Conservation (phyloP, 1,284 basidiomycete species). For the Phellopilus nigrolimitatus region DNA sequence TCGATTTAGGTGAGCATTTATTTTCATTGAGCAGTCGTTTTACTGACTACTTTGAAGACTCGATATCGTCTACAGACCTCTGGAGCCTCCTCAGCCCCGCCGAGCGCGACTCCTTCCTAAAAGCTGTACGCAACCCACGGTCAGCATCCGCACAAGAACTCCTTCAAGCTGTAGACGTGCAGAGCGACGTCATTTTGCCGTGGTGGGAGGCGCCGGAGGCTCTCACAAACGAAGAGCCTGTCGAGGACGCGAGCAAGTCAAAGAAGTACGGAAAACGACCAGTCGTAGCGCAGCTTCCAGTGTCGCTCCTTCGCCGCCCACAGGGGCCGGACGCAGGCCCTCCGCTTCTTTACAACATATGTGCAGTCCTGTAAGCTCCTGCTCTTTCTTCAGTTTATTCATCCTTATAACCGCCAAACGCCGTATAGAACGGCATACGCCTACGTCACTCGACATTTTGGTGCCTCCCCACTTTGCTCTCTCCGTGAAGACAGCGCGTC, state of each 20-base stretch:
- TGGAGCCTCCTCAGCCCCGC: slow-evolving; percentile 55
- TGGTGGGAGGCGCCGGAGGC: slow-evolving; percentile 53
- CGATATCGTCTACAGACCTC: slow-evolving; percentile 51
- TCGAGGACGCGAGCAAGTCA: slow-evolving; percentile 12
- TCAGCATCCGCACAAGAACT: slow-evolving; percentile 54
- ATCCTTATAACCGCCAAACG: neutral
- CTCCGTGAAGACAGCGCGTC: slow-evolving; percentile 41
- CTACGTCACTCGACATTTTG: slow-evolving; percentile 56
- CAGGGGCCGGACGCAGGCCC: slow-evolving; percentile 31
- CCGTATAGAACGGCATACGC: slow-evolving; percentile 57
- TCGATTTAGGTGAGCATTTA: slow-evolving; percentile 57
- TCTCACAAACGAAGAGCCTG: neutral
- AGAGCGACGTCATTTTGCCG: slow-evolving; percentile 35
- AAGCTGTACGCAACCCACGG: slow-evolving; percentile 51
- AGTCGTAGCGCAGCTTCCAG: slow-evolving; percentile 44
- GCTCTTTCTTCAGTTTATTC: neutral
- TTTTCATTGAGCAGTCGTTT: neutral
- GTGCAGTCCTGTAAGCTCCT: slow-evolving; percentile 54
- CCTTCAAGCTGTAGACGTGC: slow-evolving; percentile 53
- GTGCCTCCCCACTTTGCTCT: slow-evolving; percentile 45
- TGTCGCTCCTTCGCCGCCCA: slow-evolving; percentile 38
- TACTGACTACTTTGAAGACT: slow-evolving; percentile 35
- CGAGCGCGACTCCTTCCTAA: slow-evolving; percentile 56
- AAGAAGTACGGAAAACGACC: slow-evolving; percentile 38
- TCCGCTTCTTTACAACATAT: slow-evolving; percentile 59